Evolutionary conservation across 176 grass and related monocot species (phyloP), one percentile per base, ranked within the genome.

Genomic region (Metroxylon sagu): DNA sequence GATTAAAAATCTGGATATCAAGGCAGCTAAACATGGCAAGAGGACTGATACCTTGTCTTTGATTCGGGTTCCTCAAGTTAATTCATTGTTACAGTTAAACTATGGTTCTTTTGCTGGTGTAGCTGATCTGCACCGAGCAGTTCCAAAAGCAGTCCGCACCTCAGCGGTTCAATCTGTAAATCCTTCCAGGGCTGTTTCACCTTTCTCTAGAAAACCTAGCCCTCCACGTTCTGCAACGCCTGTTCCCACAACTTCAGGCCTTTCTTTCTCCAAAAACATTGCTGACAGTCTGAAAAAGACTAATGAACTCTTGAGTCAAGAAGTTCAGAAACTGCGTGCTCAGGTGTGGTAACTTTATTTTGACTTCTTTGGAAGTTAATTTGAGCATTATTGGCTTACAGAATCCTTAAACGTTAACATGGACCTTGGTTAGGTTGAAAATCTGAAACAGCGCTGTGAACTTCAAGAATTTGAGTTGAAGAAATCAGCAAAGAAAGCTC

Each of bases 171-270:
- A 80, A 57, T 82, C 87, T 18, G 79, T 85, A 56, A 91, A 91
- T 50, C 71, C 67, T 61, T 97, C 92, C 50, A 92, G 93, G 81
- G 79, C 87, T n/a, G 87, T 89, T 87, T 89, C 93, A 28, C 93
- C 93, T 52, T 92, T 98, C 60, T 98, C 88, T 66, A 80, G 84
- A 59, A 98, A 62, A 72, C 66, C 87, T 50, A 92, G 83, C 29
- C 88, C 93, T 64, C 84, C 84, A 73, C 81, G 87, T 26, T 92
- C 93, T 52, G 77, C 85, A 31, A 89, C 93, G 68, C 93, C 93
- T 49, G 66, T 83, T 59, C 88, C 87, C 15, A 88, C 84, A 74
- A 71, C 84, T 69, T 79, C 81, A 68, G 93, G 93, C 15, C 87
- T 92, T 85, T 89, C 88, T 65, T 68, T 85, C 0, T 80, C 79